Evolutionary conservation across 306 rosid species (phyloP).

Genomic region (Lotus japonicus): DNA sequence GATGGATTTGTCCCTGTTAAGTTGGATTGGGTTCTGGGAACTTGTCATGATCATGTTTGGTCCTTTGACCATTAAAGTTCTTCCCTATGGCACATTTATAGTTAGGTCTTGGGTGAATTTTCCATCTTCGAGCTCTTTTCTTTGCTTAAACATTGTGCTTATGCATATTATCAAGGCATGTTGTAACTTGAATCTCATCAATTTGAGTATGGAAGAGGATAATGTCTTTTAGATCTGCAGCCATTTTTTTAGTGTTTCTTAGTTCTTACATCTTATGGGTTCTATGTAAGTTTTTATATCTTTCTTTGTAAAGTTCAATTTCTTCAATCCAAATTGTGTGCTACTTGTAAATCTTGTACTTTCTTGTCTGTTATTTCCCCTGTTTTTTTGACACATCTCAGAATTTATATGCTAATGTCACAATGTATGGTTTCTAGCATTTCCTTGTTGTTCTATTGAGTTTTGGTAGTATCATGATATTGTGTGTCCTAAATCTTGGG

Average conservation of each 20-base stretch:
- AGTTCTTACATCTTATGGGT: not conserved
- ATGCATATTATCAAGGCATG: not conserved
- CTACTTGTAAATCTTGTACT: not conserved
- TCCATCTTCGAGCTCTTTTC: not conserved
- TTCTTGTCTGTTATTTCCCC: not conserved
- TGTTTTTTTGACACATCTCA: not conserved
- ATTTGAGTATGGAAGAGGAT: not conserved
- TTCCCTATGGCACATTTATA: no score
- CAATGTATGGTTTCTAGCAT: not conserved
- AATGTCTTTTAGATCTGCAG: not conserved
- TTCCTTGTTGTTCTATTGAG: not conserved
- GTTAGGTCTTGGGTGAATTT: no score
- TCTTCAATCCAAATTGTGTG: not conserved
- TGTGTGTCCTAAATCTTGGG: not conserved
- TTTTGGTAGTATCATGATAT: not conserved
- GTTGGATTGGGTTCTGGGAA: no score
- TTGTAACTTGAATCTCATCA: constrained; percentile 2
- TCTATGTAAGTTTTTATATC: not conserved
- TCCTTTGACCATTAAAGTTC: no score
- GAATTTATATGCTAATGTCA: not conserved
- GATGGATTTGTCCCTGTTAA: no score
- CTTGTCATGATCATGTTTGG: no score
- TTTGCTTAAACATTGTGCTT: not conserved
- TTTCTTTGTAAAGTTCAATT: not conserved
- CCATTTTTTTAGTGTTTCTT: not conserved